A percentile compares a stretch with the other conserved stretches of the same genome.
These are phyloP conservation scores for Capsicum pubescens DNA, from an alignment of 257 asterid species.

Conservation along the genomic window DNA sequence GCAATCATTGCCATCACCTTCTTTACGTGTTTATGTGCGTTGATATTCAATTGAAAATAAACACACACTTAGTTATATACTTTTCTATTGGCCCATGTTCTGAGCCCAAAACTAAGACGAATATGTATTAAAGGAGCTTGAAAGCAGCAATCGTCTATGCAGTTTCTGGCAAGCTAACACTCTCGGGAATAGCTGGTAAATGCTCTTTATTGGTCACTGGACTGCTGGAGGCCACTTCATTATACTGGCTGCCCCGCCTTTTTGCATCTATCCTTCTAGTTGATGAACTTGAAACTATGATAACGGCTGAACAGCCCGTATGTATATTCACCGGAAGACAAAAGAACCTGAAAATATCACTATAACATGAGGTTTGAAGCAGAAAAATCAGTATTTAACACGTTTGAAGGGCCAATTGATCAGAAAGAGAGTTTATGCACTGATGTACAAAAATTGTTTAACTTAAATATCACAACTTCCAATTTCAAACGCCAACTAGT, in stretches of 20 bases:
- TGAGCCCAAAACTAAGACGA: not conserved
- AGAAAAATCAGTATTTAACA: not conserved
- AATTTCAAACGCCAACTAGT: not conserved
- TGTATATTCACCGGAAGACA: not conserved
- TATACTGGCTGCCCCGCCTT: conserved; percentile 1
- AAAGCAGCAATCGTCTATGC: not conserved
- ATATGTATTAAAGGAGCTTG: not conserved
- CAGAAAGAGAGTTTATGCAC: not conserved
- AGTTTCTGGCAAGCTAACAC: not conserved
- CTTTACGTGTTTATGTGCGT: not conserved
- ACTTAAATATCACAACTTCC: not conserved
- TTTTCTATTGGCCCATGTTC: not conserved
- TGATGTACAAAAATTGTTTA: not conserved
- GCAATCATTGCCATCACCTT: not conserved
- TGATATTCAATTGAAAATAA: not conserved
- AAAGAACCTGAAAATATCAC: not conserved
- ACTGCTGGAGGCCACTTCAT: not conserved
- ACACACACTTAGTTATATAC: not conserved
- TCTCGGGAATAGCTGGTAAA: not conserved
- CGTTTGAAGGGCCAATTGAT: not conserved
- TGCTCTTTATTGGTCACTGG: not conserved
- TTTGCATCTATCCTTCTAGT: not conserved
- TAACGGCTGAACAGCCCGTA: not conserved
- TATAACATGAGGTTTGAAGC: not conserved
- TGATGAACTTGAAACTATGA: not conserved